These are phyloP conservation scores for Xenoacremonium recifei DNA, from an alignment of 2,329 filamentous ascomycete genomes.

Conservation along the genomic window DNA sequence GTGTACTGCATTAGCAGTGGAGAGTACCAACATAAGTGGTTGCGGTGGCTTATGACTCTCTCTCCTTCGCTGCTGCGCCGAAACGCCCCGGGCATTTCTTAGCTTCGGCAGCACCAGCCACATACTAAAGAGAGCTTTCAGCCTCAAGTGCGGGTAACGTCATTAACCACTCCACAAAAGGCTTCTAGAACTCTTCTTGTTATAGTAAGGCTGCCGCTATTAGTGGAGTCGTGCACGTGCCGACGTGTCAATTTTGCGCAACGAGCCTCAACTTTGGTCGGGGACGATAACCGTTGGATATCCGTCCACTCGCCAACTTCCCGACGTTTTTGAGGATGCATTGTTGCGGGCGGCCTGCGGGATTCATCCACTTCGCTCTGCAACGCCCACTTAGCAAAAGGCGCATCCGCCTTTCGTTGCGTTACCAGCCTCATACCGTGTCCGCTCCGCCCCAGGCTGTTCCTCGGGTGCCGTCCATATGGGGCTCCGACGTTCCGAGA, in stretches of 20 bases:
- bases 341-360: conserved; percentile 20
- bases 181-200: conserved; percentile 24
- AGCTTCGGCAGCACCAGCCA: conserved; percentile 18
- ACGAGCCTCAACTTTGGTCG: conserved; percentile 22
- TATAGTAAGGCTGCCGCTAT: conserved; percentile 11
- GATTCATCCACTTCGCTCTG: conserved; percentile 17
- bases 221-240: conserved; percentile 20
- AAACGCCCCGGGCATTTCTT: conserved; percentile 7
- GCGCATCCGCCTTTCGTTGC: conserved; percentile 6
- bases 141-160: conserved; percentile 19
- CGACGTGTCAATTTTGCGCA: conserved; percentile 26
- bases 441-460: not conserved
- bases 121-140: conserved; percentile 19
- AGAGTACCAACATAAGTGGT: too few species aligned
- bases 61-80: too few species aligned
- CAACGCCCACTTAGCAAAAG: conserved; percentile 18
- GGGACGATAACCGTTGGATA: conserved; percentile 20
- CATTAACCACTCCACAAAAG: conserved; percentile 18
- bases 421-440: not conserved
- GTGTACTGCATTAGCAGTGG: conserved; percentile 19
- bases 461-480: conserved; percentile 5
- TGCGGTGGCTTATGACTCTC: too few species aligned
- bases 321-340: conserved; percentile 15
- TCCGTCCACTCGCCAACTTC: conserved; percentile 9
- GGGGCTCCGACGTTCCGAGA: conserved; percentile 10